Evolutionary conservation across 768 basidiomycete genomes (phyloP), one percentile per base, ranked within the genome.

Genomic region (Rhizopogon sp.): DNA sequence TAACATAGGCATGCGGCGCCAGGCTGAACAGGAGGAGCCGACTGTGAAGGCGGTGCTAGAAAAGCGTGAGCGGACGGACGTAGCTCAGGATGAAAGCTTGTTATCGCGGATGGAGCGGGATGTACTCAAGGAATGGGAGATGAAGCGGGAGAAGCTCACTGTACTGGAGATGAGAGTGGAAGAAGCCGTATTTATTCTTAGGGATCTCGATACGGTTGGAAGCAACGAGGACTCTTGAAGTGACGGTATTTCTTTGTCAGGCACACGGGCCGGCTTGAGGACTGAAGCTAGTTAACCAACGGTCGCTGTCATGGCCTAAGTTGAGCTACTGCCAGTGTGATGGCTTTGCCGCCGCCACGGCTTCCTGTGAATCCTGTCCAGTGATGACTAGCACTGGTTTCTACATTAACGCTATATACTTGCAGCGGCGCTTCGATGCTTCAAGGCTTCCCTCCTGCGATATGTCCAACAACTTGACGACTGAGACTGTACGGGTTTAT

Each of bases 91-190:
- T 56, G 83, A 85, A 66, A 75, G 72, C 46, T 66, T 92, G 43
- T 68, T 96, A 60, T 84, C 83, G 11, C 72, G 84, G 43, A 74
- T 88, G 64, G 96, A 99, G 69, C 80, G 85, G 53, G 85, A 91
- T 61, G 74, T 84, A 41, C 66, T 97, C 51, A 74, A 72, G 54
- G 84, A 85, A 54, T 88, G 93, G 84, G 85, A 90, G 64, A 76
- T 76, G 55, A 88, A 82, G 70, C 75, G 84, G 62, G 81, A 84
- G 66, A 91, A 85, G 72, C 61, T 98, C 68, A 80, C 79, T 6
- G 80, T 92, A 44, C 76, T 97, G 41, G 90, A 94, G 75, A 81
- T 80, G 79, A 81, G 95, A 31, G 85, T 92, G 16, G 94, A 98
- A 62, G 84, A 93, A 68, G 84, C 86, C 53, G 83, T 97, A 39